These are phyloP conservation scores for Thraustochytrium sp. DNA, from an alignment of 352 stramenopile genomes.

Conservation along the genomic window DNA sequence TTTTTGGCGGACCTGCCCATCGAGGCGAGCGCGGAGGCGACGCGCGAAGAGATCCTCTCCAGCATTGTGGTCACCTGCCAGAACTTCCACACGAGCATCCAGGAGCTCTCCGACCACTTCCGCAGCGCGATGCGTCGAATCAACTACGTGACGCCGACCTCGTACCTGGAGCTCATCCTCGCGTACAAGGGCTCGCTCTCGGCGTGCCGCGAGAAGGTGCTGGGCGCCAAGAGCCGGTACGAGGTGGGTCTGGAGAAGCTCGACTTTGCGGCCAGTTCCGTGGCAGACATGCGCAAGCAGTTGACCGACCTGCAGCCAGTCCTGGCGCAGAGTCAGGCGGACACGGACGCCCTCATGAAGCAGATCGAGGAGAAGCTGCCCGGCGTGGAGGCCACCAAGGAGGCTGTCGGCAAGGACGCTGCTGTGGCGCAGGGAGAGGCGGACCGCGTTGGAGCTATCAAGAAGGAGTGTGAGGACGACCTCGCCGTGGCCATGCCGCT, in stretches of 20 bases:
- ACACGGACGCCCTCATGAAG: constrained; percentile 84
- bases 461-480: constrained; percentile 80
- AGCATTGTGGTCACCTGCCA: constrained; percentile 82
- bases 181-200: constrained; percentile 71
- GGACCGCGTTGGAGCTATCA: constrained; percentile 61
- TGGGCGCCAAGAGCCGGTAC: constrained; percentile 67
- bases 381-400: constrained; percentile 60
- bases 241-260: constrained; percentile 85
- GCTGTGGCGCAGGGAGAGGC: constrained; percentile 42
- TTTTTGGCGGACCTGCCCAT: constrained; percentile 83
- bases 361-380: constrained; percentile 86
- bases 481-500: constrained; percentile 84
- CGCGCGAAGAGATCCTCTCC: constrained; percentile 56
- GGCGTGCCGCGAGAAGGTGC: constrained; percentile 71
- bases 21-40: constrained; percentile 52
- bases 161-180: constrained; percentile 86
- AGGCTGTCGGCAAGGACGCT: constrained; percentile 41
- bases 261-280: constrained; percentile 81
- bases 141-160: constrained; percentile 92
- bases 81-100: constrained; percentile 81
- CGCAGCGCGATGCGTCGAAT: constrained; percentile 69
- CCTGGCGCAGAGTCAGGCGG: constrained; percentile 77
- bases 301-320: constrained; percentile 82
- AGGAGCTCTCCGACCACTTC: constrained; percentile 74
- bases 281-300: constrained; percentile 86